Conservation (phyloP, 2,329 filamentous ascomycete genomes). For the Thermothelomyces thermophilus region DNA sequence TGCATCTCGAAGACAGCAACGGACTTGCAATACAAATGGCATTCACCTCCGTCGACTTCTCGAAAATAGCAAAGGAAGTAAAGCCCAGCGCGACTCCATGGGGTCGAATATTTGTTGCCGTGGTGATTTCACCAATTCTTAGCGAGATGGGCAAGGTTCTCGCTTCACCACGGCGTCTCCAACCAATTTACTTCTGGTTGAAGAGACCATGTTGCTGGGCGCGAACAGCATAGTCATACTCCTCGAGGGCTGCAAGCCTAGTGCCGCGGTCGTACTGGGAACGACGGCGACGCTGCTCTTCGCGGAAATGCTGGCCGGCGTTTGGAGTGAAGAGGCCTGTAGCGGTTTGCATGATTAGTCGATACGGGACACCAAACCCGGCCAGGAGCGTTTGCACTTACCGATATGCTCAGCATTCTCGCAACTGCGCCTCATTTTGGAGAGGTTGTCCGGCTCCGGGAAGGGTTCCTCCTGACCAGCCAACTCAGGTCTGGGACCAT, state of each 20-base stretch:
- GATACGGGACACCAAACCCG: too few species aligned
- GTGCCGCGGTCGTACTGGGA: constrained; percentile 81
- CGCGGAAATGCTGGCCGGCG: constrained; percentile 63
- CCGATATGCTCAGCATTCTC: constrained; percentile 83
- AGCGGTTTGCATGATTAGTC: too few species aligned
- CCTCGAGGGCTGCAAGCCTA: constrained; percentile 60
- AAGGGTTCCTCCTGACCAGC: constrained; percentile 70
- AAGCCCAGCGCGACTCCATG: constrained; percentile 5
- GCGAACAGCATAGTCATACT: constrained; percentile 46
- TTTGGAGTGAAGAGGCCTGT: constrained; percentile 74
- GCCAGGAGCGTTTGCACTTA: constrained; percentile 36
- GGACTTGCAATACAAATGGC: constrained; percentile 21
- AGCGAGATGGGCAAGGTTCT: neutral
- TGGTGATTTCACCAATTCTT: neutral
- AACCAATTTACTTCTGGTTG: constrained; percentile 18
- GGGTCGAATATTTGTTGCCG: constrained; percentile 4
- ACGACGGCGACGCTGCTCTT: constrained; percentile 68
- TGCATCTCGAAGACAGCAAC: constrained; percentile 18
- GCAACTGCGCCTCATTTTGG: constrained; percentile 80
- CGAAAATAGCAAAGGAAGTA: constrained; percentile 21
- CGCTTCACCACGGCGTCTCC: neutral
- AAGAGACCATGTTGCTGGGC: constrained; percentile 30
- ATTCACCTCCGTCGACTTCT: constrained; percentile 18
- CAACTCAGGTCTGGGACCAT: constrained; percentile 41
- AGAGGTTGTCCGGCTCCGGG: constrained; percentile 72